phyloP scores from a whole-genome alignment of 495 filamentous ascomycete genomes.

The Bathelium albidoporum region DNA sequence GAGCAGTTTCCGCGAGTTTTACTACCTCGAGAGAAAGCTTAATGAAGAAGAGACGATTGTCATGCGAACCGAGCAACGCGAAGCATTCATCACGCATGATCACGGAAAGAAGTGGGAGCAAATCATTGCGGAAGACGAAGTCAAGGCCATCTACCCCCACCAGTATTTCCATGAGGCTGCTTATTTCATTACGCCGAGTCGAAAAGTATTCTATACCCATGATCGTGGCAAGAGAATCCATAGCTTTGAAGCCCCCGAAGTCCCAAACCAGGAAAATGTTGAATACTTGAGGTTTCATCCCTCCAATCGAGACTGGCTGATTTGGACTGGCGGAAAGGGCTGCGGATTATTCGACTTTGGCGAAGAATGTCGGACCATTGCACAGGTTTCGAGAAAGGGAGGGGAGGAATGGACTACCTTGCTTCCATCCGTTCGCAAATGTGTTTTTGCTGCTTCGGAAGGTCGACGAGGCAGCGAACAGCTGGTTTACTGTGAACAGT shows the following conservation, averaged over 20 bases:
- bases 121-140: slow-evolving; percentile 45
- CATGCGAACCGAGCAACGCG: slow-evolving; percentile 54
- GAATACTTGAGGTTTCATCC: slow-evolving; percentile 69
- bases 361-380: slow-evolving; percentile 54
- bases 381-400: slow-evolving; percentile 61
- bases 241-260: slow-evolving; percentile 50
- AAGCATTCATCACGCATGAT: slow-evolving; percentile 63
- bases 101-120: slow-evolving; percentile 81
- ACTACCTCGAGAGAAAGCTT: slow-evolving; percentile 70
- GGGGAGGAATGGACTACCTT: slow-evolving; percentile 66
- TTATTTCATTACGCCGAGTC: slow-evolving; percentile 65
- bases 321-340: slow-evolving; percentile 70
- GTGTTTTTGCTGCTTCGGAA: slow-evolving; percentile 64
- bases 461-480: slow-evolving; percentile 48
- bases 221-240: slow-evolving; percentile 62
- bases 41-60: slow-evolving; percentile 74
- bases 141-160: slow-evolving; percentile 63
- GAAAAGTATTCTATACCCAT: slow-evolving; percentile 64
- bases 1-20: slow-evolving; percentile 47
- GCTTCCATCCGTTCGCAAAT: slow-evolving; percentile 57
- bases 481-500: slow-evolving; percentile 74
- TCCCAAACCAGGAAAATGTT: slow-evolving; percentile 36
- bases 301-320: slow-evolving; percentile 68
- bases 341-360: slow-evolving; percentile 33
- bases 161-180: slow-evolving; percentile 67